Conservation (phyloP, 768 basidiomycete species). For the Xerocomellus chrysenteron region DNA sequence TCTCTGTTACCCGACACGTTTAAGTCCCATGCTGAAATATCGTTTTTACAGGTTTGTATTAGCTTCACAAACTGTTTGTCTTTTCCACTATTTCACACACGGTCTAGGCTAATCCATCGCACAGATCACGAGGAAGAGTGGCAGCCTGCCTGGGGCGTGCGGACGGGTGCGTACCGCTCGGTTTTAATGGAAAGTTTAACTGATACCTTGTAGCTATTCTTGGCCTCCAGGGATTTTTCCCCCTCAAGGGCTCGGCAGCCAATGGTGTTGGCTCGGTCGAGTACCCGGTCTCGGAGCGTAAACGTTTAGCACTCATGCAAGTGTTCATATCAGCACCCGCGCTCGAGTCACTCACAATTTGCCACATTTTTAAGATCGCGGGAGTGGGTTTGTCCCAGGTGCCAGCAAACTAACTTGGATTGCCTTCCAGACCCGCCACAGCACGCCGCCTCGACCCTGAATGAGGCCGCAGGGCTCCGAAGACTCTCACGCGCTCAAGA, state of each 20-base stretch:
- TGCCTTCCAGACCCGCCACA: conserved; percentile 65
- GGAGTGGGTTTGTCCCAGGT: conserved; percentile 77
- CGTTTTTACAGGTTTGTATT: conserved; percentile 71
- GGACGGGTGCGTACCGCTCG: conserved; percentile 63
- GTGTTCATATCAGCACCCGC: conserved; percentile 31
- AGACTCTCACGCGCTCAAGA: conserved; percentile 20
- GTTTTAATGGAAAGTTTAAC: conserved; percentile 10
- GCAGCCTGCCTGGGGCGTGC: conserved; percentile 98
- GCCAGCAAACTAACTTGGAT: conserved; percentile 63
- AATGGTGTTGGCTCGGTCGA: conserved; percentile 88
- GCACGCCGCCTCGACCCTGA: conserved; percentile 15
- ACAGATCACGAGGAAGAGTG: conserved; percentile 93
- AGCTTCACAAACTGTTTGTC: conserved; percentile 86
- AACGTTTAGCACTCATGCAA: conserved; percentile 73
- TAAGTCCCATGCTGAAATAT: conserved; percentile 4
- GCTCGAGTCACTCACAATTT: conserved; percentile 8
- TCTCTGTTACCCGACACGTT: conserved; percentile 14
- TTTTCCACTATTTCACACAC: conserved; percentile 14
- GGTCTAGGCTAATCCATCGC: conserved; percentile 30
- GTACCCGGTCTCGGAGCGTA: conserved; percentile 70
- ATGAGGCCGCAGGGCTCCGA: conserved; percentile 18
- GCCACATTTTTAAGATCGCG: conserved; percentile 54
- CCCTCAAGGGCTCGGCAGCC: conserved; percentile 83
- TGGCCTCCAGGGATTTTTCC: conserved; percentile 87
- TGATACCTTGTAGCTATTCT: conserved; percentile 63